These are phyloP conservation scores for Dimocarpus longan DNA, from an alignment of 345 rosid genomes.

Conservation along the genomic window DNA sequence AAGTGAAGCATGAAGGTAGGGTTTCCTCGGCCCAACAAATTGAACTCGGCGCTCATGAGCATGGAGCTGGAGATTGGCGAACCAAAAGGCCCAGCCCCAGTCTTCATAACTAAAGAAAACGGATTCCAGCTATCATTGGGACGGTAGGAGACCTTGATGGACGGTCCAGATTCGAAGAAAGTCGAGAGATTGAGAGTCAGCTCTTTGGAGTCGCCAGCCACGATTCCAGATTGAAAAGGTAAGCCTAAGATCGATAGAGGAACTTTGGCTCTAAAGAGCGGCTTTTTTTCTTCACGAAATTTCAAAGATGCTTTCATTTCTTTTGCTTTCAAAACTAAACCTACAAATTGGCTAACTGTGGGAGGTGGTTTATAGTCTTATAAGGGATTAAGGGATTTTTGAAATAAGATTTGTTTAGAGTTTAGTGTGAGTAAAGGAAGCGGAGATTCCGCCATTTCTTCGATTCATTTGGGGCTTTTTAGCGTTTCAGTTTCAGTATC, in stretches of 20 bases:
- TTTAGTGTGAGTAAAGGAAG: neutral
- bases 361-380: neutral
- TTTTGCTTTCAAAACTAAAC: neutral
- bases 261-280: slow-evolving; percentile 76
- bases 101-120: slow-evolving; percentile 79
- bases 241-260: slow-evolving; percentile 77
- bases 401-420: neutral
- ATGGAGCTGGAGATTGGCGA: slow-evolving; percentile 75
- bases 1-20: slow-evolving; percentile 93
- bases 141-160: slow-evolving; percentile 81
- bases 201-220: slow-evolving; percentile 89
- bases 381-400: neutral
- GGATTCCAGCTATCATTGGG: slow-evolving; percentile 87
- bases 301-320: slow-evolving; percentile 89
- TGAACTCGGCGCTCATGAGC: slow-evolving; percentile 93
- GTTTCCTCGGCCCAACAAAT: slow-evolving; percentile 60
- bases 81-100: slow-evolving; percentile 85
- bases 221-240: slow-evolving; percentile 88
- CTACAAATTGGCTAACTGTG: neutral
- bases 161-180: slow-evolving; percentile 84
- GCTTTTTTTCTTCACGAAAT: slow-evolving; percentile 89
- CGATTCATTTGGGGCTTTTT: slow-evolving; percentile 10
- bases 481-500: neutral
- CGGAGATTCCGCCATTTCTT: slow-evolving; percentile 31
- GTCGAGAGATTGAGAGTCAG: slow-evolving; percentile 77